Base-by-base conservation (phyloP, 768 basidiomycete species). In the Boletus subcaerulescens region DNA sequence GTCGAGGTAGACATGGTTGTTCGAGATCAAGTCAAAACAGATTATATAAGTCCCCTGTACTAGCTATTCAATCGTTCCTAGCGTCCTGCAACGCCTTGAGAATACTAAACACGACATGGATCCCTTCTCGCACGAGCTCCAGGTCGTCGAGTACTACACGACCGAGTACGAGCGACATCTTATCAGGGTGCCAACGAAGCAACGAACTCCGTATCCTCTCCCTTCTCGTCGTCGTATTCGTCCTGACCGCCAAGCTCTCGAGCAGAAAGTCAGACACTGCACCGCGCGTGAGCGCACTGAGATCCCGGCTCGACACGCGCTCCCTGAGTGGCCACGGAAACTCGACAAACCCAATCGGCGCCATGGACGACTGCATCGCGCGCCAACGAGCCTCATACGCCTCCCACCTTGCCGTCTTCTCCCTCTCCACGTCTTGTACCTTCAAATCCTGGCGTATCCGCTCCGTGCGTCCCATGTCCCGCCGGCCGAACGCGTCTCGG, bases 131-230 rank as follows among this genome's bases (percentile, higher is more conserved):
- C 10, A 84, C 79, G 6, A 62, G 67, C 18, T 77, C 74, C 56
- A 68, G 52, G 53, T 84, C 80, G n/a, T 75, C 73, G 3, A 73
- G 71, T 1, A 68, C 66, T 9, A 82, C 76, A 35, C 76, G 73
- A 15, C 65, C 57, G n/a, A 83, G 60, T 15, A 84, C 55, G 3
- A 58, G 52, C 4, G 77, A 74, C 59, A 81, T 71, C 71, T 86
- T 87, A 65, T 87, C 85, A 2, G 86, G 85, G 63, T 86, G 86
- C 80, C 84, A 88, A 10, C 84, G 76, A 52, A 89, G 68, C 42
- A 91, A 67, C 1, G 84, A 82, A 45, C 75, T 76, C 33, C 87
- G 76, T 7, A 89, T 70, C 39, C 80, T 72, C 42, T 84, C 83
- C 68, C 77, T 81, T 60, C 64, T 73, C 51, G 78, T 78, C 35